Evolutionary conservation across 768 basidiomycete genomes (phyloP).

Genomic region (Strobilomyces echinocephalus): DNA sequence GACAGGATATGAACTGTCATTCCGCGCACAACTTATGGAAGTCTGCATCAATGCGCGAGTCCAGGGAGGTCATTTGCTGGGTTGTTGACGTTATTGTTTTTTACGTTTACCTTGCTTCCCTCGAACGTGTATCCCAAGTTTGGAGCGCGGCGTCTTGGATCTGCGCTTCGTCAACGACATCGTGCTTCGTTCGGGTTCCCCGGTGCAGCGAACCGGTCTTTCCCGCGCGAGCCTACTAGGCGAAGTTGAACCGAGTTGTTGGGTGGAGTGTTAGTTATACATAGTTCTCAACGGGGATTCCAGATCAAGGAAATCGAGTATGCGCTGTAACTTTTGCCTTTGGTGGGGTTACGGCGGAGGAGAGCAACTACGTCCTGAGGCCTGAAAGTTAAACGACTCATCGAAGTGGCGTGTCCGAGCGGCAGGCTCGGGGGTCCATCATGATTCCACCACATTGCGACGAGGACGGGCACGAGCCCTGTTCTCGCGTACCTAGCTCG

Average conservation of each 20-base stretch:
- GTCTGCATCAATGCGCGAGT: not conserved
- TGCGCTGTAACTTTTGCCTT: not conserved
- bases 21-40: not conserved
- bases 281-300: no score
- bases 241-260: not conserved
- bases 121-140: no score
- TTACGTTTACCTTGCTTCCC: no score
- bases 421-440: no score
- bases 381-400: not conserved
- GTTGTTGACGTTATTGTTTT: no score
- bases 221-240: not conserved
- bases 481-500: not conserved
- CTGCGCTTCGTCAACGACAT: not conserved
- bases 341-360: not conserved
- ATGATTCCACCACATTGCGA: no score
- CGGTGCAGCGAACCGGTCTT: not conserved
- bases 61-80: no score
- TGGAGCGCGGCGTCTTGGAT: no score
- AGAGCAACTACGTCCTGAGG: no score
- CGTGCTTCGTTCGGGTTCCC: not conserved
- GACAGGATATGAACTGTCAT: not conserved
- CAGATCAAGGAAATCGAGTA: not conserved
- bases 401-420: not conserved
- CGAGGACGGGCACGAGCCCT: no score
- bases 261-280: no score